These are phyloP conservation scores for Chlorella sp. DNA, from an alignment of 139 green algal species.

Conservation along the genomic window DNA sequence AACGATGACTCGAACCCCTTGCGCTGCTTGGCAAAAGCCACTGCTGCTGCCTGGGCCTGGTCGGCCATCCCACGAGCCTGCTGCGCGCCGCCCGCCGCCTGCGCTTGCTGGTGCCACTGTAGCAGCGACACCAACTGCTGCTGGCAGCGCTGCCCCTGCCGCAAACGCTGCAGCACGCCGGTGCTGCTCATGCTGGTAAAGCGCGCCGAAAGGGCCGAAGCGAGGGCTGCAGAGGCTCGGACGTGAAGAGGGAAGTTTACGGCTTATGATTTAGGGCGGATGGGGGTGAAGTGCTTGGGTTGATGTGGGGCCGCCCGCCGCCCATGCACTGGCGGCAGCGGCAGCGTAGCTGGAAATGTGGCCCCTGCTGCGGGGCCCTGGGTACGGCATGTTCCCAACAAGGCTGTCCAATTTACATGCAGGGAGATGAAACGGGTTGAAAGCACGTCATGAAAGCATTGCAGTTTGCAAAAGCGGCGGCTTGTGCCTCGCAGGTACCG, in stretches of 20 bases:
- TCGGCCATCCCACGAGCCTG: neutral
- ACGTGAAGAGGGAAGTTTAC: neutral
- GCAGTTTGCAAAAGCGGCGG: neutral
- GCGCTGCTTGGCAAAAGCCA: slow-evolving; percentile 26
- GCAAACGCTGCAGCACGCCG: neutral
- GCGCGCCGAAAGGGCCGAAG: neutral
- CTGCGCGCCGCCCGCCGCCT: neutral
- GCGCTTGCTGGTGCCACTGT: slow-evolving; percentile 3
- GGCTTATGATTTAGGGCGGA: neutral
- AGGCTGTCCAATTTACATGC: too few relatives aligned
- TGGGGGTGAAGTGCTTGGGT: too few relatives aligned
- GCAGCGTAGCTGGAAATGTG: neutral
- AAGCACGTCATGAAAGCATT: too few relatives aligned
- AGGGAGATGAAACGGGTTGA: too few relatives aligned
- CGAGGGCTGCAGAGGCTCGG: too few relatives aligned
- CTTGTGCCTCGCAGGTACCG: neutral
- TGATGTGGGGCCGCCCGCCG: too few relatives aligned
- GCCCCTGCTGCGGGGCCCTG: too few relatives aligned
- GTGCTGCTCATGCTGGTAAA: neutral
- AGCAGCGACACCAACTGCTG: slow-evolving; percentile 19
- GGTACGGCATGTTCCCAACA: too few relatives aligned
- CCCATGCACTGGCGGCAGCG: neutral
- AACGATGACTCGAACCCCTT: slow-evolving; percentile 15
- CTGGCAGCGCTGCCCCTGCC: neutral
- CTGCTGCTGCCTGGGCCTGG: slow-evolving; percentile 12